Base-by-base conservation (phyloP, 129 eudicot genomes). In the Apium graveolens region DNA sequence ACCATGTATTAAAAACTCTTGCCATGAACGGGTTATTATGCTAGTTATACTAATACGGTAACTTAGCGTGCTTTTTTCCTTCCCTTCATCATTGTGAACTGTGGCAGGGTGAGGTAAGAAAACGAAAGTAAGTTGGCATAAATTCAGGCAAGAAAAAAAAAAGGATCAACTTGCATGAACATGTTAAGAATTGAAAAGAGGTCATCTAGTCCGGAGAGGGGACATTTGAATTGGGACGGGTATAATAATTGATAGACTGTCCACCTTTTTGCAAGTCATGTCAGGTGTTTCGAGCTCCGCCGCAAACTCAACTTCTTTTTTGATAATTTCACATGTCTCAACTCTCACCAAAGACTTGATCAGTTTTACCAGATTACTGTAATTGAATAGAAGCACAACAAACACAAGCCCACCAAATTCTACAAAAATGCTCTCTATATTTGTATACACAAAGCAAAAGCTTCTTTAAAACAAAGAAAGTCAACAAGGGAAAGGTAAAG, bases 131-230 rank as follows among this genome's bases (percentile, higher is more conserved):
- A 46, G 53, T 46, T 46, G 20, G 53, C 5, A 66, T 6, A 92
- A 90, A 91, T 88, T 91, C 81, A 90, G 84, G 32, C 26, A 84
- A 72, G 89, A n/a, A 90, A 77, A 92, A 87, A 80, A 88, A 91
- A 44, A 77, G 76, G 86, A 32, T 92, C 74, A 88, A 76, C 86
- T 74, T 92, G 77, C 84, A 90, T 87, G 92, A 51, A 83, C 87
- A 0, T 96, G 93, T 46, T 11, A 46, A 4, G 18, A 16, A 5
- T 49, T 6, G n/a, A n/a, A n/a, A n/a, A n/a, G n/a, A n/a, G n/a
- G n/a, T n/a, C n/a, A n/a, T n/a, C n/a, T n/a, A n/a, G n/a, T n/a
- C n/a, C n/a, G n/a, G n/a, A n/a, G n/a, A n/a, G n/a, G n/a, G n/a
- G n/a, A 18, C 57, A 49, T 49, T 8, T 49, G 1, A 1, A 1